Evolutionary conservation across 129 eudicot species (phyloP), one percentile per base, ranked within the genome.

Genomic region (Helianthus tuberosus): DNA sequence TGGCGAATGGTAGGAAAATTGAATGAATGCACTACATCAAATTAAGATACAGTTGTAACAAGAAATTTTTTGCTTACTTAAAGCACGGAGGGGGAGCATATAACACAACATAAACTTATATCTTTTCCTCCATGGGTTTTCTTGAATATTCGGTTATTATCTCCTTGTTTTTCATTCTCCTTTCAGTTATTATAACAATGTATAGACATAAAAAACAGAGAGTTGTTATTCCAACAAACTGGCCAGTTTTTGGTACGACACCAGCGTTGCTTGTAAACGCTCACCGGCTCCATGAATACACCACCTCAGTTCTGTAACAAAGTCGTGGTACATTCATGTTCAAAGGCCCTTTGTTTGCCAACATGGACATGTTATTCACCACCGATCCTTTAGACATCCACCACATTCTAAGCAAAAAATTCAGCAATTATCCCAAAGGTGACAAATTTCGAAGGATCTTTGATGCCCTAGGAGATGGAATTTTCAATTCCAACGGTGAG

Each of bases 381-480:
- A 39, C 80, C 5, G 73, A 86, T 50, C 87, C 87, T 17, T 27
- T 54, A 2, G 60, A 86, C 38, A 69, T 82, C 10, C 51, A 82
- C 25, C 72, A 86, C 14, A 49, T 86, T 9, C 6, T 69, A 16
- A 69, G 74, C 36, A 69, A 69, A 36, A 69, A 52, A 16, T 69
- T 69, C 35, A 3, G 6, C 1, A 80, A 63, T 17, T 86, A 73
- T 47, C 88, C 86, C 4, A 83, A 80, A 49, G 88, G 88, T 4
- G 36, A 72, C 0, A 71, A 78, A 15, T 80, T 63, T 59, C 44
- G 44, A 10, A 72, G 59, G 52, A 75, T 81, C 5, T 86, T 86
- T 54, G 84, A 84, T 10, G 0, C 68, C 39, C 53, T 86, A 0
- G 91, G 88, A n/a, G 78, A 83, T 11, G 79, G 79, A 55, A 53